These are phyloP conservation scores for Entomophthora muscae DNA, from an alignment of 371 early-diverging fungal species.

Conservation along the genomic window DNA sequence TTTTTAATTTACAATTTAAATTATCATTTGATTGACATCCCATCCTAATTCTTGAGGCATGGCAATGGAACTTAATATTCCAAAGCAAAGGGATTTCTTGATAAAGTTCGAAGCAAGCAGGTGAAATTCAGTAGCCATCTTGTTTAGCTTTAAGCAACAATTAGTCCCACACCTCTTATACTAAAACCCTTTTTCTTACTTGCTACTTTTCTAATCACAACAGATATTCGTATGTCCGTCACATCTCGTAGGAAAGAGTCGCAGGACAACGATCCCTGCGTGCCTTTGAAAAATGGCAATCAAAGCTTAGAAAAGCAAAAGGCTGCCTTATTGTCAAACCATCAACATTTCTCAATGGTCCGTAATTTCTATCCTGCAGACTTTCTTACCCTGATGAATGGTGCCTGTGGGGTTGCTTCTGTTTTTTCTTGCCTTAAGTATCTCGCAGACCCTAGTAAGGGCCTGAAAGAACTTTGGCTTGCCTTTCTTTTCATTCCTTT, in stretches of 20 bases:
- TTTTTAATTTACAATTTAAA: too few relatives aligned
- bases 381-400: constrained; percentile 70
- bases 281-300: neutral
- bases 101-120: too few relatives aligned
- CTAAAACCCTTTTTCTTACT: too few relatives aligned
- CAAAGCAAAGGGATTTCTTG: too few relatives aligned
- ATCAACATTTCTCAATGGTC: constrained; percentile 8
- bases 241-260: neutral
- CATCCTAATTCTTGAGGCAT: too few relatives aligned
- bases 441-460: constrained; percentile 38
- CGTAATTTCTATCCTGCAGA: constrained; percentile 70
- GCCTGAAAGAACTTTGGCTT: constrained; percentile 30
- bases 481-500: constrained; percentile 58
- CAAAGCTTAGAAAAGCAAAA: neutral
- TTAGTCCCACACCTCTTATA: too few relatives aligned
- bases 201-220: too few relatives aligned
- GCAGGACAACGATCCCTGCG: neutral
- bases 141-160: too few relatives aligned
- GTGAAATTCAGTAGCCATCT: too few relatives aligned
- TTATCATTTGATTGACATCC: too few relatives aligned
- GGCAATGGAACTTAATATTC: too few relatives aligned
- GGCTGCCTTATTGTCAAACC: neutral
- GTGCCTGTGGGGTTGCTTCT: constrained; percentile 61
- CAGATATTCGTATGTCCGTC: too few relatives aligned
- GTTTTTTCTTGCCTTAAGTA: constrained; percentile 68